Evolutionary conservation across 1,284 basidiomycete species (phyloP).

Genomic region (Boletus sp.): DNA sequence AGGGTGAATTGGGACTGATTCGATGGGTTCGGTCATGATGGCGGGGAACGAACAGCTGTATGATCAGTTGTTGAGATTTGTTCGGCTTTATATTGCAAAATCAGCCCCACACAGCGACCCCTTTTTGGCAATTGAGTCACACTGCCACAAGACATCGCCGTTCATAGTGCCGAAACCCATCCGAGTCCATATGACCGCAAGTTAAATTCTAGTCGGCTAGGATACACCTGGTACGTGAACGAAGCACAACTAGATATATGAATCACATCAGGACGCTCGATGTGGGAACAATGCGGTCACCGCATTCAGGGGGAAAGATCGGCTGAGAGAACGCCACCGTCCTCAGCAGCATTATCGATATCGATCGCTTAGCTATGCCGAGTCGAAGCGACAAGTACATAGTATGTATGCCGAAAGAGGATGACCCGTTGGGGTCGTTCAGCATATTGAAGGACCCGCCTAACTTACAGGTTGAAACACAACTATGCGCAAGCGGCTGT

Average conservation of each 20-base stretch:
- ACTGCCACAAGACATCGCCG: conserved; percentile 15
- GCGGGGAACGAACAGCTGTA: conserved; percentile 1
- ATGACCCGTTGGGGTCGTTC: no score
- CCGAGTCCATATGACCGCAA: no score
- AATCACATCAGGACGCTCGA: background rate
- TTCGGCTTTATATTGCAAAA: conserved; percentile 21
- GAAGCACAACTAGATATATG: background rate
- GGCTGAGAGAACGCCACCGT: conserved; percentile 11
- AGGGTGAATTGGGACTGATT: conserved; percentile 47
- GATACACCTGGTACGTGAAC: background rate
- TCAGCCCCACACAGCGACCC: conserved; percentile 4
- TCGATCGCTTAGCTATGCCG: background rate
- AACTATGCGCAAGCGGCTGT: no score
- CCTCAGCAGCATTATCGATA: background rate
- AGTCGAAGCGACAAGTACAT: no score
- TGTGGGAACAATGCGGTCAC: conserved; percentile 26
- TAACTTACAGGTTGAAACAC: no score
- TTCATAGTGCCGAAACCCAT: no score
- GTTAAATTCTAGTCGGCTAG: no score
- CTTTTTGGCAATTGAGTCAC: conserved; percentile 17
- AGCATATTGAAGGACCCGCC: no score
- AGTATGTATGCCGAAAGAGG: no score
- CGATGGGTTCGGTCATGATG: conserved; percentile 29
- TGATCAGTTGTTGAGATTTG: background rate
- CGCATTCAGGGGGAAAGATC: conserved; percentile 22